Conservation (phyloP, 2,329 filamentous ascomycete genomes). For the Venturiaceae sp. region DNA sequence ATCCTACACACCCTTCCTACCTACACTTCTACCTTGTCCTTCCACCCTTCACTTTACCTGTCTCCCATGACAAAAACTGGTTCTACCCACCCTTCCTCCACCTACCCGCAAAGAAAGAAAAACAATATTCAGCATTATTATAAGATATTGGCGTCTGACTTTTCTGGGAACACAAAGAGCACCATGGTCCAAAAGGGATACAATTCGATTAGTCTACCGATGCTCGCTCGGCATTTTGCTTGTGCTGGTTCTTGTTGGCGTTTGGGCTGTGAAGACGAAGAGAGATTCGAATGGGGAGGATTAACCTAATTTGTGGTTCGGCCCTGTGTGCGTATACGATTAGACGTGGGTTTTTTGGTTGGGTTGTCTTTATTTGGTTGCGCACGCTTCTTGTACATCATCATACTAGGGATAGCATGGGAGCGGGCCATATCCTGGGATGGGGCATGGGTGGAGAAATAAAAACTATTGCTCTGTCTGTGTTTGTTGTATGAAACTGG, state of each 20-base stretch:
- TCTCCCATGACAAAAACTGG: slow-evolving; percentile 4
- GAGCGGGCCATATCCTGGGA: not conserved
- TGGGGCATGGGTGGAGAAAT: not conserved
- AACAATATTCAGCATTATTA: not conserved
- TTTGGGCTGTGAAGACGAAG: not conserved
- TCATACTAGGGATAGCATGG: not conserved
- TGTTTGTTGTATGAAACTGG: not conserved
- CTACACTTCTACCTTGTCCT: not conserved
- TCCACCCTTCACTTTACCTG: not conserved
- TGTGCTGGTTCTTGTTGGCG: not conserved
- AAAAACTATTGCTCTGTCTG: not conserved
- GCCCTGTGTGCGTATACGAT: not conserved
- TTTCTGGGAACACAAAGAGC: not conserved
- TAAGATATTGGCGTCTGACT: slow-evolving; percentile 3
- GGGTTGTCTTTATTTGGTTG: not conserved
- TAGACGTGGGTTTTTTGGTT: not conserved
- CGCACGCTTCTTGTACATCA: not conserved
- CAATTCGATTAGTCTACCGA: not conserved
- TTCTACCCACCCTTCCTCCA: not conserved
- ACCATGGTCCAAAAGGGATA: slow-evolving; percentile 6
- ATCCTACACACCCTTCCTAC: not conserved
- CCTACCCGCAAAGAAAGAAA: no score
- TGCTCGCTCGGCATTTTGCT: not conserved
- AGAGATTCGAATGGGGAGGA: not conserved
- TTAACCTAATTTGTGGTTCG: no score